These are phyloP conservation scores for Penicillium sp. DNA, from an alignment of 2,329 filamentous ascomycete genomes.

Conservation along the genomic window DNA sequence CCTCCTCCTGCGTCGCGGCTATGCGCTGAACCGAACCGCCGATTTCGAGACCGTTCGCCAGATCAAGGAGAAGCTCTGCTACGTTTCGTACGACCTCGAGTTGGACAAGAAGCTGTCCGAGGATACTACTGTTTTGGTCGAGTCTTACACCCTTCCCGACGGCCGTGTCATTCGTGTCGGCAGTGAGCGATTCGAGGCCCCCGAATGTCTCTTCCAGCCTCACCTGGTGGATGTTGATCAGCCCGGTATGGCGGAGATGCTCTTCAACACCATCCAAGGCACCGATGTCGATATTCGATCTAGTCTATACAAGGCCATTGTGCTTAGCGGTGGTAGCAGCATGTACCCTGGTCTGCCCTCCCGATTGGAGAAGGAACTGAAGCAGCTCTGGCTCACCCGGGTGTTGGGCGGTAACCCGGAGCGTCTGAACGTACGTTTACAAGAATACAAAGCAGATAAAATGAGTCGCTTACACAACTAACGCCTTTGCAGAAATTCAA, in stretches of 20 bases:
- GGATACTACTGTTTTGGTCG: constrained; percentile 94
- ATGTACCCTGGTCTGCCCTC: constrained; percentile 98
- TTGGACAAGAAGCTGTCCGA: constrained; percentile 94
- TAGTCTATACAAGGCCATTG: constrained; percentile 95
- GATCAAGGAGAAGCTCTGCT: constrained; percentile 99
- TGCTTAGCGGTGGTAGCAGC: constrained; percentile 93
- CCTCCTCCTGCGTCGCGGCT: constrained; percentile 87
- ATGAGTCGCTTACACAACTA: constrained; percentile 1
- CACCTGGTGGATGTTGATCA: constrained; percentile 98
- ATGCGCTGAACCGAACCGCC: constrained; percentile 95
- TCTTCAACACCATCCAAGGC: constrained; percentile 98
- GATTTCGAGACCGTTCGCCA: constrained; percentile 99
- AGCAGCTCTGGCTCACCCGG: constrained; percentile 95
- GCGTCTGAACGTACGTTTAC: constrained; percentile 66
- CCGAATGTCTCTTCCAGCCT: constrained; percentile 97
- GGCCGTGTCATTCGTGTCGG: constrained; percentile 94
- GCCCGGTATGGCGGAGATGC: constrained; percentile 91
- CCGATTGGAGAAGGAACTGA: constrained; percentile 94
- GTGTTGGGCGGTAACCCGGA: constrained; percentile 91
- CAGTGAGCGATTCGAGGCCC: constrained; percentile 95
- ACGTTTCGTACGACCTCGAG: constrained; percentile 96
- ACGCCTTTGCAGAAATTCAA: constrained; percentile 78
- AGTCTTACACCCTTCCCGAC: constrained; percentile 96
- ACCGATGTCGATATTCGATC: constrained; percentile 94
- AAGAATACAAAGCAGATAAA: background rate